These are phyloP conservation scores for Kodamaea alishanica DNA, from an alignment of 1,139 yeast genomes.

Conservation along the genomic window DNA sequence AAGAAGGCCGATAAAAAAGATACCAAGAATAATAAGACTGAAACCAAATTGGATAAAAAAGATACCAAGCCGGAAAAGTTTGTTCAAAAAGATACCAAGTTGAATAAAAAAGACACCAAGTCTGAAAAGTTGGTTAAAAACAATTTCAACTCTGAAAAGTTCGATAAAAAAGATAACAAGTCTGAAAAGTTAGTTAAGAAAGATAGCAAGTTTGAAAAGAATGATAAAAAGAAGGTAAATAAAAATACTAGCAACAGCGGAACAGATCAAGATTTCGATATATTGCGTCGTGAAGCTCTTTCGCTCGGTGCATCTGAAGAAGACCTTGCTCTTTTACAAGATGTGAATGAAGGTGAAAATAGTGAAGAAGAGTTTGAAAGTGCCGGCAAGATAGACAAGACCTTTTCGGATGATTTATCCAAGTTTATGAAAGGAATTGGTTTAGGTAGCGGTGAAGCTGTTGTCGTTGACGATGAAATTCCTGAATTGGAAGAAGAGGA, in stretches of 20 bases:
- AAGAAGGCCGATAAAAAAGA: constrained; percentile 19
- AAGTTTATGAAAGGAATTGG: constrained; percentile 71
- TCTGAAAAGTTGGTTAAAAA: constrained; percentile 2
- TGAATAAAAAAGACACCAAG: constrained; percentile 5
- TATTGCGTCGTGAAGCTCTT: constrained; percentile 65
- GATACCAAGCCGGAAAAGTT: constrained; percentile 3
- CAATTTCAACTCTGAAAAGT: not conserved
- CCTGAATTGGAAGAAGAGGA: constrained; percentile 25
- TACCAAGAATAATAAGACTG: constrained; percentile 8
- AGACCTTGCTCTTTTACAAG: constrained; percentile 53
- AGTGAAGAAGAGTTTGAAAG: constrained; percentile 61
- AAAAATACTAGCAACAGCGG: constrained; percentile 5
- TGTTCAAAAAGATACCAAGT: constrained; percentile 5
- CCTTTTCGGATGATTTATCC: constrained; percentile 55
- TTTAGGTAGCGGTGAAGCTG: constrained; percentile 40
- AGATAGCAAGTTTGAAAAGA: constrained; percentile 13
- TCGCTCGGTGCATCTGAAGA: constrained; percentile 67
- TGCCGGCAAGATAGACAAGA: constrained; percentile 39
- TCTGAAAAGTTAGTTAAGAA: constrained; percentile 8
- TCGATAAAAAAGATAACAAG: constrained; percentile 12
- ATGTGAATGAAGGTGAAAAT: constrained; percentile 51
- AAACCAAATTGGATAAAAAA: constrained; percentile 6
- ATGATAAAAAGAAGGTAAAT: constrained; percentile 9
- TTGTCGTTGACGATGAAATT: constrained; percentile 29
- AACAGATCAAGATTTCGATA: constrained; percentile 23